phyloP scores from a whole-genome alignment of 768 basidiomycete genomes.

The Gymnopilus junonius region DNA sequence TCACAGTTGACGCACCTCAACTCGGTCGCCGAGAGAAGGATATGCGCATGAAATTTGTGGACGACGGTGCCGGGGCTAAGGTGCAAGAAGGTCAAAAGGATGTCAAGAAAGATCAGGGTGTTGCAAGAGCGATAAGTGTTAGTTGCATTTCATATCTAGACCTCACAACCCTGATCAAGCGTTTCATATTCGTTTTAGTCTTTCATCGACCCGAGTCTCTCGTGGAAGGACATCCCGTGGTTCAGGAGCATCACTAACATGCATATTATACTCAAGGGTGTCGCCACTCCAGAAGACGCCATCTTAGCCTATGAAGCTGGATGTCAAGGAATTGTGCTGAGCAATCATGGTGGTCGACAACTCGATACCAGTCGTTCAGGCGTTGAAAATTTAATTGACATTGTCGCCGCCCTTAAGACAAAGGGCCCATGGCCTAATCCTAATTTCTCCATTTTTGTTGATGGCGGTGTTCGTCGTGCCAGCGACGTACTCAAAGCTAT shows the following conservation, averaged over 20 bases:
- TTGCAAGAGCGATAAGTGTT: conserved; percentile 91
- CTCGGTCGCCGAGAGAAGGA: conserved; percentile 96
- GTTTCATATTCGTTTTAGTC: conserved; percentile 47
- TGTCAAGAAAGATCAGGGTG: conserved; percentile 87
- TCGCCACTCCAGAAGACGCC: conserved; percentile 25
- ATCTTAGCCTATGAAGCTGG: conserved; percentile 25
- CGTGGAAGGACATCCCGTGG: conserved; percentile 84
- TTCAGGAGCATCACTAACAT: conserved; percentile 77
- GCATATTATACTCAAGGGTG: conserved; percentile 27
- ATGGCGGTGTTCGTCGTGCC: conserved; percentile 56
- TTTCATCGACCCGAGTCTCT: conserved; percentile 90
- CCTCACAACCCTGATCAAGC: background rate
- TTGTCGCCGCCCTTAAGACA: conserved; percentile 61
- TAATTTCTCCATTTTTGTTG: conserved; percentile 65
- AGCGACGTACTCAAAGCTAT: conserved; percentile 82
- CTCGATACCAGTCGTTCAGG: conserved; percentile 68
- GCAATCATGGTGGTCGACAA: conserved; percentile 27
- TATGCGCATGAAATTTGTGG: conserved; percentile 96
- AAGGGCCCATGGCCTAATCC: conserved; percentile 60
- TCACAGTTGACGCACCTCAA: conserved; percentile 97
- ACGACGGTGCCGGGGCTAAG: conserved; percentile 61
- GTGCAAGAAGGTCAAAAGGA: conserved; percentile 51
- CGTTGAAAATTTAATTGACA: conserved; percentile 71
- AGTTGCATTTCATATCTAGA: conserved; percentile 21
- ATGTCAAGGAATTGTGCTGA: conserved; percentile 25